Evolutionary conservation across 495 filamentous ascomycete species (phyloP), one percentile per base, ranked within the genome.

Genomic region (Delitschia confertaspora): DNA sequence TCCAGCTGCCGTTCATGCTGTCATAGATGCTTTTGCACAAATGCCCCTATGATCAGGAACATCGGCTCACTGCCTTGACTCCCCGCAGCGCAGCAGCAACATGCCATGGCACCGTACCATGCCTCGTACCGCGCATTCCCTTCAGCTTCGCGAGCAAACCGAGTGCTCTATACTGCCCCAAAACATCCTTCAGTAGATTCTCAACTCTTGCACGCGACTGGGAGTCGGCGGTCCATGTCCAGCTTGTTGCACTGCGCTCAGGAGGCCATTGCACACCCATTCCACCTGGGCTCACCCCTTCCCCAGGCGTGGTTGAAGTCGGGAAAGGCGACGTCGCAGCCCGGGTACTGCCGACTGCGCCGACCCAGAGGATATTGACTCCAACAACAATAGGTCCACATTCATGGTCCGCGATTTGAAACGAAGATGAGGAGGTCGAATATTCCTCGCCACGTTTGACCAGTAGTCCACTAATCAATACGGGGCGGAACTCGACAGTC

Each of bases 31-130:
- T 36, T 2, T 20, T 18, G 20, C 24, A 49, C 2, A 25, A 24
- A 4, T 39, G 8, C 14, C 20, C n/a, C n/a, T 14, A 7, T 45
- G 11, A 45, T 18, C 18, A 45, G 22, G 49, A 33, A 27, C 51
- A 56, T 30, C 50, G 45, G 24, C 74, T 71, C 44, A 84, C 55
- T 25, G 64, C 76, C 51, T 72, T 66, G 4, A 71, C 73, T 2
- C 69, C 83, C 60, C 80, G 79, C 53, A 81, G 70, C 22, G 80
- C 87, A n/a, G 76, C 82, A 19, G 76, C 82, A 47, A 95, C 70
- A 71, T 95, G 88, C 82, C 84, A 89, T 17, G 88, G 88, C 51
- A 88, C 58, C 0, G 80, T 72, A 44, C 80, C 79, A 18, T 60
- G 64, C 33, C 77, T 76, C 14, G 69, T 67, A 33, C 78, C 74